Base-by-base conservation (phyloP, 768 basidiomycete species). In the Boletus subcaerulescens region DNA sequence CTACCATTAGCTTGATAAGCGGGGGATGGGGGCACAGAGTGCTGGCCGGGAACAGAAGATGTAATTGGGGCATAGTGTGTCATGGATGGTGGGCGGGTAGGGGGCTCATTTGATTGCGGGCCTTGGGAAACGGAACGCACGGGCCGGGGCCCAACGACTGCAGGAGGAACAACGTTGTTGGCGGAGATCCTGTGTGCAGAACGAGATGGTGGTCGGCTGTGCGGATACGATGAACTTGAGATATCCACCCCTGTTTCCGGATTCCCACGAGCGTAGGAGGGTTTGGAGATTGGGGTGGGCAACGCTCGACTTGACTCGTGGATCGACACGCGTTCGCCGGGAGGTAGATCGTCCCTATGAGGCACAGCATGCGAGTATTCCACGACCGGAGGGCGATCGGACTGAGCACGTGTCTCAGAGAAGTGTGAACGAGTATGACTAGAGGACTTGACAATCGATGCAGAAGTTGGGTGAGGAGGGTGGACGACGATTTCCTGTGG, bases 51-150 rank as follows among this genome's bases (percentile, higher is more conserved):
- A 32, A 44, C 42, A 20, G 60, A 45, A 24, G 56, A 44, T 14
- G 43, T 31, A 17, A 15, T 33, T 11, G 62, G 38, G 17, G 38
- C 17, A 45, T 58, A 20, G n/a, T 60, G 66, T 39, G 36, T 44
- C 12, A 50, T 46, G 7, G 69, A 70, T 10, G 65, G 64, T 10
- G 68, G 66, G 4, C 66, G 68, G 5, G 64, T 65, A n/a, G 54
- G 45, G 26, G 47, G 46, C 7, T 71, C 71, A 38, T 58, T 63
- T 20, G 62, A 55, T 41, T 62, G 57, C 3, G 48, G 58, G 12
- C 65, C 68, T 26, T 69, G 65, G 15, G 71, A 71, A 50, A 43
- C 49, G 5, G 70, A 65, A 55, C 69, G 70, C 32, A 50, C 35
- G 50, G 71, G 61, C 29, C 71, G 67, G 11, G 65, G 64, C 4